Evolutionary conservation across 1,284 basidiomycete species (phyloP).

Genomic region (Butyriboletus regius): DNA sequence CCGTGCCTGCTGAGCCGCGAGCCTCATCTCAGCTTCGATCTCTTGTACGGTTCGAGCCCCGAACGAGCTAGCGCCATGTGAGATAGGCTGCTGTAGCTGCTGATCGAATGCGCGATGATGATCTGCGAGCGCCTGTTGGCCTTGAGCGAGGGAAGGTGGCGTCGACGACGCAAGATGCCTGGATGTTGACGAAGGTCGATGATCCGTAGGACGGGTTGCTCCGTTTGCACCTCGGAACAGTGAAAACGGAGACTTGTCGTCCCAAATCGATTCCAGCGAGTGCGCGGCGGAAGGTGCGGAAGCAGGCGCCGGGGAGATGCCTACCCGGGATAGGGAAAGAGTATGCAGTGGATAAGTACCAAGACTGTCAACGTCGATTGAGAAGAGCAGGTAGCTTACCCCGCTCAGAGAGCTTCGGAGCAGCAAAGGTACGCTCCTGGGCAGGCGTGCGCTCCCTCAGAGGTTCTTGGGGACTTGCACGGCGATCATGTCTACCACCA

Average conservation of each 20-base stretch:
- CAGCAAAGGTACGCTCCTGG: constrained; percentile 20
- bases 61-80: constrained; percentile 33
- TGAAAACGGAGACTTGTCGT: constrained; percentile 69
- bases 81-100: constrained; percentile 27
- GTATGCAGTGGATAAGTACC: constrained; percentile 9
- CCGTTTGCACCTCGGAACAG: constrained; percentile 55
- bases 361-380: constrained; percentile 3
- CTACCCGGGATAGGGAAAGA: constrained; percentile 22
- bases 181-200: constrained; percentile 25
- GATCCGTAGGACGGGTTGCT: constrained; percentile 34
- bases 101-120: constrained; percentile 31
- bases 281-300: constrained; percentile 29
- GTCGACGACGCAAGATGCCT: constrained; percentile 20
- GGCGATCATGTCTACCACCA: constrained; percentile 13
- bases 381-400: constrained; percentile 24
- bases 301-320: constrained; percentile 30
- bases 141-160: constrained; percentile 16
- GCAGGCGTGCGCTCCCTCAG: constrained; percentile 27
- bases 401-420: constrained; percentile 22
- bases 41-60: constrained; percentile 79
- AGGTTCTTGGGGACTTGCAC: constrained; percentile 19
- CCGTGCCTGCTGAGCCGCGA: constrained; percentile 44
- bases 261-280: constrained; percentile 69
- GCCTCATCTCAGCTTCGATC: constrained; percentile 85
- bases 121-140: constrained; percentile 18